Evolutionary conservation across 2,329 filamentous ascomycete species (phyloP).

Genomic region (Paracorniculantispora psalliotae): DNA sequence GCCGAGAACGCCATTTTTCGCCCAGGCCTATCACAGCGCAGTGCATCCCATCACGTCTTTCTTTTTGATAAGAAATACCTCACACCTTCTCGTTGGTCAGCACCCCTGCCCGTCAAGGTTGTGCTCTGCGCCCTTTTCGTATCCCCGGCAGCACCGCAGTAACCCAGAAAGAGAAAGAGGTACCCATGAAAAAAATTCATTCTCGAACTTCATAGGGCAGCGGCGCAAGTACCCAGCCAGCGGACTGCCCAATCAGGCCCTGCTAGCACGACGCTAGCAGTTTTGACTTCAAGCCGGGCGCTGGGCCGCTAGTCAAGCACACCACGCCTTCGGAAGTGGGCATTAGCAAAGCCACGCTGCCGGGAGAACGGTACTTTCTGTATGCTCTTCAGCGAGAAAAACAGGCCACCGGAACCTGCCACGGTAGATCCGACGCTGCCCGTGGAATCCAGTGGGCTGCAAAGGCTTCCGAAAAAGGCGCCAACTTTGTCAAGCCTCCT

Average conservation of each 20-base stretch:
- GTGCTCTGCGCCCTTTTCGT: neutral
- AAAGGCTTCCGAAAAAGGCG: neutral
- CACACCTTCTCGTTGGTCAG: neutral
- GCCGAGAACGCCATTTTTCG: neutral
- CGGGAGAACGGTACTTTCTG: too few species aligned
- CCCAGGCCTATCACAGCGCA: neutral
- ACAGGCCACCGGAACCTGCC: slow-evolving; percentile 2
- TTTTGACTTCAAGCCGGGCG: neutral
- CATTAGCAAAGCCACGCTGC: too few species aligned
- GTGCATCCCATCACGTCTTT: neutral
- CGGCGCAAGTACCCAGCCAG: neutral
- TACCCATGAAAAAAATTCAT: slow-evolving; percentile 1
- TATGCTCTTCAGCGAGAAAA: neutral
- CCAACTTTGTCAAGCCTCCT: neutral
- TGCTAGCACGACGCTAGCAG: neutral
- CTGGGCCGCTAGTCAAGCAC: neutral
- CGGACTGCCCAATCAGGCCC: neutral
- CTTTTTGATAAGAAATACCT: neutral
- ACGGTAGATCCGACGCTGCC: slow-evolving; percentile 1
- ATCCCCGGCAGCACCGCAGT: neutral
- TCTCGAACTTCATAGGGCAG: neutral
- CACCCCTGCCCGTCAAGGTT: neutral
- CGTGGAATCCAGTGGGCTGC: neutral
- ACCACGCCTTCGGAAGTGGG: neutral
- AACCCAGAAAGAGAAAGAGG: neutral